Evolutionary conservation across 441 rosid species (phyloP).

Genomic region (Gossypium aridum): DNA sequence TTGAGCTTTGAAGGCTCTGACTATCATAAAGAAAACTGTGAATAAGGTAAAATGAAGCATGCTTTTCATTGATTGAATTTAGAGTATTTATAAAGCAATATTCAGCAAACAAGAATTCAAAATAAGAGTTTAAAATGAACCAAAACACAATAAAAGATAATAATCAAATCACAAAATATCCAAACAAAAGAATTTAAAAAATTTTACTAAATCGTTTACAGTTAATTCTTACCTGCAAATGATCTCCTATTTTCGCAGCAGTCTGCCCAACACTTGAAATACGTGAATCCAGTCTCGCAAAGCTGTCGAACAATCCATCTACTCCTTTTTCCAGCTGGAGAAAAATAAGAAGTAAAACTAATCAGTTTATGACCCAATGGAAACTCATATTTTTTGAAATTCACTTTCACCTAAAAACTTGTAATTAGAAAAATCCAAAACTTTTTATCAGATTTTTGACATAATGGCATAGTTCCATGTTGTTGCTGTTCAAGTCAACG

Average conservation of each 20-base stretch:
- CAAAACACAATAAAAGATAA: no score
- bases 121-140: no score
- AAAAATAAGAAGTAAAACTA: slow-evolving; percentile 3
- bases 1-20: no score
- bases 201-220: no score
- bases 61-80: no score
- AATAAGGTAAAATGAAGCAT: no score
- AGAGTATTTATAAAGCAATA: no score
- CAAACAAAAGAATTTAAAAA: no score
- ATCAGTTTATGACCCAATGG: neutral
- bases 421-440: neutral
- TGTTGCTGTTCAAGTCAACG: neutral
- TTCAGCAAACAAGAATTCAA: no score
- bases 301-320: slow-evolving; percentile 94
- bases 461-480: neutral
- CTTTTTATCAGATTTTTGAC: neutral
- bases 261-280: slow-evolving; percentile 99
- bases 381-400: neutral
- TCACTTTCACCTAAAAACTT: slow-evolving; percentile 9
- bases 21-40: no score
- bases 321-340: slow-evolving; percentile 92
- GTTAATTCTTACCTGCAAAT: slow-evolving; percentile 64
- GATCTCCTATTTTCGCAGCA: slow-evolving; percentile 99
- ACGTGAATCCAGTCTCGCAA: slow-evolving; percentile 97
- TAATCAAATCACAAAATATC: no score